Base-by-base conservation (phyloP, 257 asterid species). In the Petunia axillaris region DNA sequence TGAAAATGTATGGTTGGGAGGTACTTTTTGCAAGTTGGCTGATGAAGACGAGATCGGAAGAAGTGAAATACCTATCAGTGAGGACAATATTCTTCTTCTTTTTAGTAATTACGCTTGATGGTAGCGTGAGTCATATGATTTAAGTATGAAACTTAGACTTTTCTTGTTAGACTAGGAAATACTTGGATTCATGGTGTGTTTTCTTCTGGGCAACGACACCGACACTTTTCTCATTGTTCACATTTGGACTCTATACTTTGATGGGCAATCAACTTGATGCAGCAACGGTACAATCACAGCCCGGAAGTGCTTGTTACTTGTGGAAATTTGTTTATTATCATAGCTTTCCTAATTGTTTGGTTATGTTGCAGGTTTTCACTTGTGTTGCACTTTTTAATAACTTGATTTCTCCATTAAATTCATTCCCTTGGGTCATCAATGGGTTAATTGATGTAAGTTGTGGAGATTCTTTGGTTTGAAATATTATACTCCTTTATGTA, bases 121-220 rank as follows among this genome's bases (percentile, higher is more conserved):
- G 15, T 65, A 80, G 54, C 77, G 62, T 67, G 55, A 73, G 39
- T 40, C 62, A 41, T 59, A 11, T 64, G 77, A 3, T 76, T 82
- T 82, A 64, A 68, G 64, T 81, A 85, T 79, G 83, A 75, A 79
- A 36, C 40, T 48, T 3, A 55, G 6, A 65, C 79, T 71, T 62
- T 50, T 73, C 82, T 52, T 50, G 83, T 66, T 80, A 95, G 99
- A 92, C 98, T 79, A 89, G 99, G 87, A 95, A 95, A 88, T 95
- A 95, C 87, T 83, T 95, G 94, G 99, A 95, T 76, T 98, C 99
- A 9, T 95, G 99, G 97, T 95, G 99, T 40, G 99, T 95, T 68
- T 93, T 95, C 93, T 95, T 95, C 86, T 95, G 99, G 99, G 99
- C 99, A 75, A 91, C 99, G 46, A 95, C 98, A 13, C 99, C 99